Evolutionary conservation across 345 rosid genomes (phyloP), one percentile per base, ranked within the genome.

Genomic region (Excoecaria cochinchinensis): DNA sequence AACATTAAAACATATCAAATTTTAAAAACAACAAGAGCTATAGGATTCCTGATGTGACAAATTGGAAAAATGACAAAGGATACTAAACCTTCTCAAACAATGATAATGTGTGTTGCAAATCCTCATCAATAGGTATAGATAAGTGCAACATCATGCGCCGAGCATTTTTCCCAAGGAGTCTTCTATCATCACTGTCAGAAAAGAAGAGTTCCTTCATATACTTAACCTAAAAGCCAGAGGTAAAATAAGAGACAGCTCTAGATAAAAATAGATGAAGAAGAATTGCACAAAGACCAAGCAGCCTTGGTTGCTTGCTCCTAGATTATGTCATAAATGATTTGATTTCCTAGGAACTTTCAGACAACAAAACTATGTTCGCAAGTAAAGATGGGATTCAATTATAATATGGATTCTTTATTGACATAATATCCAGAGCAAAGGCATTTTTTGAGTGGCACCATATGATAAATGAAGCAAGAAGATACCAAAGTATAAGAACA

Each of bases 41-140:
- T 55, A 70, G n/a, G 48, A 51, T 44, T 38, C 10, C 42, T 8
- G 24, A 38, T 57, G 15, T 67, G 36, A 66, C 39, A 38, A 50
- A 12, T 24, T 2, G 8, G 19, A 31, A 74, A 25, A 36, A 57
- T 7, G 17, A 0, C 42, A 46, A 58, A 24, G 15, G 22, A 59
- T 9, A 69, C 56, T 13, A 58, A 36, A 94, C 97, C 98, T 95
- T 95, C 82, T 95, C 97, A 25, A 95, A 95, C 76, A 91, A 87
- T 66, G 99, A 90, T 76, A 95, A 83, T 3, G 97, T 91, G 77
- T 83, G 90, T 55, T 95, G 97, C 78, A 95, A 81, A 84, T 92
- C 97, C 69, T 92, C 99, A 77, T 91, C 99, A 48, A 85, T 80
- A 71, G 92, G 83, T 68, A 91, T 87, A 8, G 97, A 90, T 73